Evolutionary conservation across 768 basidiomycete genomes (phyloP).

Genomic region (Pleurotus sapidus): DNA sequence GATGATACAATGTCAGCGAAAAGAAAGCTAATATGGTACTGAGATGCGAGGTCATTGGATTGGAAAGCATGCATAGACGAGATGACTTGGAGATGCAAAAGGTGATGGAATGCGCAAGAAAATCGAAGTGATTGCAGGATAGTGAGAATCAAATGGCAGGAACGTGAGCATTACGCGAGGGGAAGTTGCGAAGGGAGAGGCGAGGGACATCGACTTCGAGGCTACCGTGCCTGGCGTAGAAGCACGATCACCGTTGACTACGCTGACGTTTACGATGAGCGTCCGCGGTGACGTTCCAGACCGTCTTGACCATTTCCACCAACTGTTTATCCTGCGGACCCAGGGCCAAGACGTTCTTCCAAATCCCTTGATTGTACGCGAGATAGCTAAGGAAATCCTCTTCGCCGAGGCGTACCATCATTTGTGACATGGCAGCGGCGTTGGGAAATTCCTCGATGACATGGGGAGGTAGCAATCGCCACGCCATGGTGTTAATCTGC

Average conservation of each 20-base stretch:
- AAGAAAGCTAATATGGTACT: conserved; percentile 3
- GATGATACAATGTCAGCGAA: conserved; percentile 8
- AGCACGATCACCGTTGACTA: background rate
- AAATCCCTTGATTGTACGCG: conserved; percentile 55
- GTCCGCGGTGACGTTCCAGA: conserved; percentile 77
- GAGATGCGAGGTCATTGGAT: background rate
- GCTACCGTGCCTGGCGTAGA: too few species aligned
- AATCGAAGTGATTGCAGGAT: background rate
- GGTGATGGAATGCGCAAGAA: background rate
- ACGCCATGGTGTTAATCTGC: conserved; percentile 43
- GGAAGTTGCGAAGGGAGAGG: conserved; percentile 2
- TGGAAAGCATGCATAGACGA: background rate
- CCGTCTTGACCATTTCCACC: conserved; percentile 48
- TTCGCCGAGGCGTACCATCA: conserved; percentile 37
- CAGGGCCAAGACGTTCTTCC: conserved; percentile 60
- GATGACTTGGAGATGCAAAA: background rate
- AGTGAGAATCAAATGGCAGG: background rate
- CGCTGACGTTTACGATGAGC: conserved; percentile 39
- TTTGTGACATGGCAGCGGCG: conserved; percentile 51
- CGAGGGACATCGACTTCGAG: background rate
- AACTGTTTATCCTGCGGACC: conserved; percentile 44
- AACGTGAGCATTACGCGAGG: conserved; percentile 6
- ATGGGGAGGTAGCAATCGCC: conserved; percentile 49
- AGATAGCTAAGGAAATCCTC: conserved; percentile 34
- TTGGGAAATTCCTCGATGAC: conserved; percentile 65